Evolutionary conservation across 1,284 basidiomycete species (phyloP).

Genomic region (Naganishia liquefaciens): DNA sequence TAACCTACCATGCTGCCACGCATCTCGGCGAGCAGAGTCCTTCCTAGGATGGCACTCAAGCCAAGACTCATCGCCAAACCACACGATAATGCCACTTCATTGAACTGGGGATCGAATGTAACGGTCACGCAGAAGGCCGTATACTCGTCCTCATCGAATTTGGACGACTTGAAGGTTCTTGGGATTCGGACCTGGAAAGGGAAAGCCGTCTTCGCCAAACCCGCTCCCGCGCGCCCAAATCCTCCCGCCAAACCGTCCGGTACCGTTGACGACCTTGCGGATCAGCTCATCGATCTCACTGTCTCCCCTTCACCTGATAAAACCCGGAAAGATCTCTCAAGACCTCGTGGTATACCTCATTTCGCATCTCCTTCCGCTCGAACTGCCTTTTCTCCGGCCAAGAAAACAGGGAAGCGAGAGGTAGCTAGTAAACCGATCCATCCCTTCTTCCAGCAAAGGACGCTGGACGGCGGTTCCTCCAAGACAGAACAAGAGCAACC

Average conservation of each 20-base stretch:
- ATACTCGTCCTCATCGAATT: not conserved
- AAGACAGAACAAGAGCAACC: not conserved
- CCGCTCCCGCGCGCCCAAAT: not conserved
- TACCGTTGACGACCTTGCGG: conserved; percentile 7
- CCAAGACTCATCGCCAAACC: not conserved
- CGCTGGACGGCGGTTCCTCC: conserved; percentile 15
- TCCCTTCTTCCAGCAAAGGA: conserved; percentile 38
- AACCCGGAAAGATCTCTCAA: not conserved
- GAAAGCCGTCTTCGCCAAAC: conserved; percentile 9
- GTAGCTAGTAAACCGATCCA: conserved; percentile 35
- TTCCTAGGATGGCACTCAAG: conserved; percentile 15
- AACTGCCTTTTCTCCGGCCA: conserved; percentile 39
- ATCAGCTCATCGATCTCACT: conserved; percentile 29
- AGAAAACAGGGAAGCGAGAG: conserved; percentile 1
- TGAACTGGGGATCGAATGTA: no score
- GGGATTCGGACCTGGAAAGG: conserved; percentile 16
- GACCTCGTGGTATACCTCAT: conserved; percentile 36
- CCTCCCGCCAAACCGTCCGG: not conserved
- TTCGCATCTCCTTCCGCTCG: conserved; percentile 35
- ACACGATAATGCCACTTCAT: no score
- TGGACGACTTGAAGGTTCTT: conserved; percentile 12
- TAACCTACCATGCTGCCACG: not conserved
- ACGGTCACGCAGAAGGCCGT: no score
- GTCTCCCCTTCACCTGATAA: conserved; percentile 24
- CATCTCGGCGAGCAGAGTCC: not conserved